A percentile compares a stretch with the other conserved stretches of the same genome.
Conservation (phyloP, 805 yeast species). For the Saccharomycopsis fodiens region DNA sequence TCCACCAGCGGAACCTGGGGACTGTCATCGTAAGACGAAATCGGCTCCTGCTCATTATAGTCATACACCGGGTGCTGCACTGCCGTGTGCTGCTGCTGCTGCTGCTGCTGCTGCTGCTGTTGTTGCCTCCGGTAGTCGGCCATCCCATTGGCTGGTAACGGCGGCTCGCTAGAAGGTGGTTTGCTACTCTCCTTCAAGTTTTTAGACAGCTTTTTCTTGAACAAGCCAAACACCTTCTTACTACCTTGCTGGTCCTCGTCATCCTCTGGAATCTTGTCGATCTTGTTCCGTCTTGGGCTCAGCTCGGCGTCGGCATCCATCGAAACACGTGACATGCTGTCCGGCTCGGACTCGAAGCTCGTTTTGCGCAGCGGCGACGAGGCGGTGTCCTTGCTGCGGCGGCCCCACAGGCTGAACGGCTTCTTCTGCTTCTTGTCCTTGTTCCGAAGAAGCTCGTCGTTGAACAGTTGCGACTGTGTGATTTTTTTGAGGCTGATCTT, state of each 20-base stretch:
- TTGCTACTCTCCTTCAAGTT: slow-evolving; percentile 10
- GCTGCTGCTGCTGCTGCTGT: slow-evolving; percentile 4
- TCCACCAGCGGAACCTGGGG: slow-evolving; percentile 15
- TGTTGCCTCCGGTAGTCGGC: neutral
- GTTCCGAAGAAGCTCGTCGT: neutral
- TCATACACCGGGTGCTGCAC: too few relatives aligned
- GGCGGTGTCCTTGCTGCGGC: neutral
- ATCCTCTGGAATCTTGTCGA: neutral
- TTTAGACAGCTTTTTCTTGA: slow-evolving; percentile 15
- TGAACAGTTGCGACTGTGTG: slow-evolving; percentile 7
- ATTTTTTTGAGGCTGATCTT: slow-evolving; percentile 1
- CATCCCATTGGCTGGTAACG: slow-evolving; percentile 1
- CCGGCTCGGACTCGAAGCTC: slow-evolving; percentile 1
- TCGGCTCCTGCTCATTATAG: slow-evolving; percentile 1
- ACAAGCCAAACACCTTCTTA: slow-evolving; percentile 9
- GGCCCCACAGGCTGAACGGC: neutral
- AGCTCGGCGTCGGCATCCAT: neutral
- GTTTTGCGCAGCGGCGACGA: slow-evolving; percentile 1
- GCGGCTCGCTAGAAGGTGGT: neutral
- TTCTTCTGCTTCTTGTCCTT: slow-evolving; percentile 8
- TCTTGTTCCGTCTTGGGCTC: neutral
- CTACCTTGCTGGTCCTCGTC: neutral
- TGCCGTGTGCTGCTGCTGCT: neutral
- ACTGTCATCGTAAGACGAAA: neutral
- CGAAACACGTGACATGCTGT: neutral